Evolutionary conservation across 2,329 filamentous ascomycete species (phyloP).

Genomic region (Fusarium mangiferae): DNA sequence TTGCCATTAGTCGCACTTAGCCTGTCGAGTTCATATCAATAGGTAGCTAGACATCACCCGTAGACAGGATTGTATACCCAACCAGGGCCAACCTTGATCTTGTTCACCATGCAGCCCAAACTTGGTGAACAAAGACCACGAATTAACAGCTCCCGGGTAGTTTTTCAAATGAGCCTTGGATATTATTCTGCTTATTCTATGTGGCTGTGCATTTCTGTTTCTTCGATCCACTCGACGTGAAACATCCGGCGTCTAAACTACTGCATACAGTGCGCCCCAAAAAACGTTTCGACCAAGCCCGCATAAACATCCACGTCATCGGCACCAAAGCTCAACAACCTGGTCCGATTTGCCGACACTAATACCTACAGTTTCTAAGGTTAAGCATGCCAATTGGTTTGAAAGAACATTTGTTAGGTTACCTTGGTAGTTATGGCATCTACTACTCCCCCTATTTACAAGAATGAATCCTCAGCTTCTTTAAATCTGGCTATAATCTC

Average conservation of each 20-base stretch:
- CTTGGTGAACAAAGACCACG: accelerated
- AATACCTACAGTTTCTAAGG: background rate
- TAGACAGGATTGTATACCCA: background rate
- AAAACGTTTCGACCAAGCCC: background rate
- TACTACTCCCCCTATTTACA: background rate
- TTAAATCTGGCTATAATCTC: background rate
- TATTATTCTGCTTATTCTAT: no score
- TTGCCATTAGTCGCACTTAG: background rate
- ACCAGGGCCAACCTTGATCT: background rate
- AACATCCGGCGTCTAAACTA: background rate
- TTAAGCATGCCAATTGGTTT: background rate
- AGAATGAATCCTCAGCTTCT: background rate
- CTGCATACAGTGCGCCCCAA: background rate
- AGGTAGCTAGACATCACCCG: background rate
- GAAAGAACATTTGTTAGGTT: no score
- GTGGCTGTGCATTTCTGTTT: background rate
- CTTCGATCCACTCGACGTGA: background rate
- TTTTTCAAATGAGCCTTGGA: accelerated
- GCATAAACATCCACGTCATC: background rate
- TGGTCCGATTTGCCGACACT: background rate
- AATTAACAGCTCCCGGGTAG: background rate
- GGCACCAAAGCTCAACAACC: background rate
- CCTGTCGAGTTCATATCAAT: background rate
- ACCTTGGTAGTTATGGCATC: no score
- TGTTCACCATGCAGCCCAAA: no score